Base-by-base conservation (phyloP, 2,329 filamentous ascomycete species). In the Erysiphe pisi region DNA sequence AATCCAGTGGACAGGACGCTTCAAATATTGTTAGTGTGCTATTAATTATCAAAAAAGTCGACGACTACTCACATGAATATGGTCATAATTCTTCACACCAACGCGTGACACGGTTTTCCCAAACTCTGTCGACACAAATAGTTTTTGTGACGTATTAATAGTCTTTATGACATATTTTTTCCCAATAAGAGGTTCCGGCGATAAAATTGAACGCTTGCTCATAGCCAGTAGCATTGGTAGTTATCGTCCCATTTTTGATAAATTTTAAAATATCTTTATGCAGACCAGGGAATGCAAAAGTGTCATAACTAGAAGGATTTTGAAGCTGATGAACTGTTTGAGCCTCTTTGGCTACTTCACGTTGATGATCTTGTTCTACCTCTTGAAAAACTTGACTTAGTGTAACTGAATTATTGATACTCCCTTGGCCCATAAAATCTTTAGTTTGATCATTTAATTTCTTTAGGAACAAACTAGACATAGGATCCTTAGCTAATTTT, bases 1-100 rank as follows among this genome's bases (percentile, higher is more conserved):
- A 1, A 91, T 80, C 89, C 88, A 92, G 43, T 89, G 86, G 0
- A 90, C 86, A 0, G 86, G 82, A 0, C 85, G 84, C 79, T 79
- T 65, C 20, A 83, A 77, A 47, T 79, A n/a, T 45, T 43, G 56
- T 36, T 65, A 74, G 14, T 43, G 58, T 65, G 9, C n/a, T 28
- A 36, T 40, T 36, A n/a, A 80, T 77, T 31, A 40, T 28, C 52
- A 58, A 73, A n/a, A 25, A 40, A 40, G 20, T 43, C 11, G 43
- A 45, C 12, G 9, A 45, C 43, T 77, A 45, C 43, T 77, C 20
- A 77, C 76, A 31, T 70, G n/a, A 58, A 77, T 22, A 73, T 77
- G 58, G 40, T 77, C 76, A 4, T 25, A 6, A 25, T 25, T 20
- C 7, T 14, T 40, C 79, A 77, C 8, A 73, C 61, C n/a, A 78